Percentiles rank a stretch among this genome's conserved stretches.
phyloP scores from a whole-genome alignment of 129 eudicot species.

The Daucus carota region DNA sequence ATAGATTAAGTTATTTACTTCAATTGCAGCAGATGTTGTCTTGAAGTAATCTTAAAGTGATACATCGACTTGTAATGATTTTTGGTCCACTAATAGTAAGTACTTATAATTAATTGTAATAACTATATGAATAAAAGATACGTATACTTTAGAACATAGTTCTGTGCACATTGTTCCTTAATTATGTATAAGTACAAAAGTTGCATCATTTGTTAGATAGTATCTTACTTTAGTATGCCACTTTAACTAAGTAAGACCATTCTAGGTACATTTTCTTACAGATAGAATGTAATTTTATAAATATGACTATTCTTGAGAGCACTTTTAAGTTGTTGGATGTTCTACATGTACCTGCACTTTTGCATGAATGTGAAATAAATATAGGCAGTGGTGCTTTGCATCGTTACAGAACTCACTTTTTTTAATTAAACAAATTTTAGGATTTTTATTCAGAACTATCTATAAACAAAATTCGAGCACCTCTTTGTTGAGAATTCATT shows the following conservation, averaged over 20 bases:
- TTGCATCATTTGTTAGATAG: not conserved
- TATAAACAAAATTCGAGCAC: no score
- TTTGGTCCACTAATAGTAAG: not conserved
- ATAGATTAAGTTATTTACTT: not conserved
- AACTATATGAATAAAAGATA: not conserved
- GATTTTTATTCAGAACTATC: no score
- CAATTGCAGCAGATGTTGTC: not conserved
- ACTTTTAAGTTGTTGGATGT: not conserved
- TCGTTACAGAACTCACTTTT: no score
- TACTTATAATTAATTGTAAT: not conserved
- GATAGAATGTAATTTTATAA: not conserved
- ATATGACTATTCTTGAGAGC: not conserved
- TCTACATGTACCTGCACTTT: not conserved
- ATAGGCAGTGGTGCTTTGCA: not conserved
- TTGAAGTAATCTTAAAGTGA: not conserved
- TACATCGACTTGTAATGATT: not conserved
- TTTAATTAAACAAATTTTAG: no score
- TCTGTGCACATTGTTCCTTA: not conserved
- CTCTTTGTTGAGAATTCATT: no score
- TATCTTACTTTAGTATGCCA: not conserved
- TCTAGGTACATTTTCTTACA: not conserved
- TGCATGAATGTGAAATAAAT: not conserved
- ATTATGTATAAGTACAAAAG: not conserved
- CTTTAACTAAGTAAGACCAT: not conserved
- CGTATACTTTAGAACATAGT: not conserved